Conservation (phyloP, 2,329 filamentous ascomycete genomes). For the Pyricularia pennisetigena region DNA sequence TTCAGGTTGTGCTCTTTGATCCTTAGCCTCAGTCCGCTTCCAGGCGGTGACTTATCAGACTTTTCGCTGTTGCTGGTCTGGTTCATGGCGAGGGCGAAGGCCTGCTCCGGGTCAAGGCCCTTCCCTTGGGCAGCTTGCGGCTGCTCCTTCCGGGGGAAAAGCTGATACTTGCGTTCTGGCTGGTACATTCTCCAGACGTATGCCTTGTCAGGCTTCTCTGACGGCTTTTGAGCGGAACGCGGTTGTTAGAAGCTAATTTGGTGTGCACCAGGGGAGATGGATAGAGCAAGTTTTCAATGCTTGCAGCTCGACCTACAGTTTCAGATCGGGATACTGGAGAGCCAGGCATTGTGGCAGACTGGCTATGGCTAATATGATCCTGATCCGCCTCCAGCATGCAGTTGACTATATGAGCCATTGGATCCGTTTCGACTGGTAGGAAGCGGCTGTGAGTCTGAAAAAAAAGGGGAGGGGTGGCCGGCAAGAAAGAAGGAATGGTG, state of each 20-base stretch:
- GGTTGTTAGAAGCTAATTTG: conserved; percentile 11
- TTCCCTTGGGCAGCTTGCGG: conserved; percentile 33
- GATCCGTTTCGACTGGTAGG: conserved; percentile 6
- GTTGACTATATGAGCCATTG: conserved; percentile 54
- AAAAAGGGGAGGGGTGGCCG: neutral
- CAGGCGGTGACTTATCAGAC: conserved; percentile 27
- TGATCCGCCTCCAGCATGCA: conserved; percentile 42
- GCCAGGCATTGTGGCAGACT: conserved; percentile 40
- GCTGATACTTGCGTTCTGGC: conserved; percentile 48
- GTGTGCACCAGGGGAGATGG: conserved; percentile 5
- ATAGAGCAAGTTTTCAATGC: conserved; percentile 12
- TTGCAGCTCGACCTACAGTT: conserved; percentile 28
- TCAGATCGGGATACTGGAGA: conserved; percentile 35
- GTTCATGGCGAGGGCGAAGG: conserved; percentile 31
- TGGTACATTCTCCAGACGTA: conserved; percentile 49
- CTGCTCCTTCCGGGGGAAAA: conserved; percentile 45
- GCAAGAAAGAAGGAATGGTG: neutral
- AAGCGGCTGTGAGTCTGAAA: neutral
- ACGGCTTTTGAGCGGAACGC: conserved; percentile 12
- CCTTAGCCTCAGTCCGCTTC: conserved; percentile 36
- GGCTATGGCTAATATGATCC: conserved; percentile 25
- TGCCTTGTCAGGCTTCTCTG: conserved; percentile 16
- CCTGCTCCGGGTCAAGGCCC: conserved; percentile 39
- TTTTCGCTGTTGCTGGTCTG: conserved; percentile 23
- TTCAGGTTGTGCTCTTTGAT: conserved; percentile 48